Evolutionary conservation across 768 basidiomycete species (phyloP), one percentile per base, ranked within the genome.

Genomic region (Candolleomyces eurysporus): DNA sequence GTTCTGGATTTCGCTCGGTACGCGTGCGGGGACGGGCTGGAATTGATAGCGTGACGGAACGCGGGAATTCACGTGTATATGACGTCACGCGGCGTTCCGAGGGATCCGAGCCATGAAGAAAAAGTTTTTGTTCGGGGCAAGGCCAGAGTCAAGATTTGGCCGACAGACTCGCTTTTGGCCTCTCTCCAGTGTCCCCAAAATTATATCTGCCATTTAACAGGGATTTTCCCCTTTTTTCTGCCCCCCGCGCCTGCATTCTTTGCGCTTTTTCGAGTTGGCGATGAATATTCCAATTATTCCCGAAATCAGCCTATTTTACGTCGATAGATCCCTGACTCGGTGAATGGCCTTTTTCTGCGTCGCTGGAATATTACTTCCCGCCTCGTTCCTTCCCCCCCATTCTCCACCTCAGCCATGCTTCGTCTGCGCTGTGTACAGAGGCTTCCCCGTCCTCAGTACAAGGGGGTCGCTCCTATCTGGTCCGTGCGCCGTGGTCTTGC

Each of bases 1-100:
- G 74, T 82, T 4, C 67, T 82, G 42, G 79, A 82, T n/a, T 85
- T 88, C 72, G 77, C 81, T 43, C 78, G 84, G 58, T 79, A 79
- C 66, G 86, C 82, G 10, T 86, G 81, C 63, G 65, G 64, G 30
- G 87, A 89, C 68, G 80, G 81, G 5, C 73, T 87, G 61, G 76
- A 79, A 36, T 36, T 36, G 21, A 67, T 87, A 67, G 22, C 43
- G 58, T 62, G 48, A 61, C 57, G 26, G 26, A 26, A 26, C 26
- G 26, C 26, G 26, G 26, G 26, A 26, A 26, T 26, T 26, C 26
- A 26, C 26, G 26, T 26, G 26, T 56, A 31, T 19, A 66, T 73
- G 69, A 74, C 68, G 72, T 71, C 70, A 71, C 66, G 64, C 77
- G 75, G 76, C 46, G 48, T 62, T 66, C 75, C 73, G 76, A 66